phyloP scores from a whole-genome alignment of 2,329 filamentous ascomycete genomes.

The Curvularia sp. region DNA sequence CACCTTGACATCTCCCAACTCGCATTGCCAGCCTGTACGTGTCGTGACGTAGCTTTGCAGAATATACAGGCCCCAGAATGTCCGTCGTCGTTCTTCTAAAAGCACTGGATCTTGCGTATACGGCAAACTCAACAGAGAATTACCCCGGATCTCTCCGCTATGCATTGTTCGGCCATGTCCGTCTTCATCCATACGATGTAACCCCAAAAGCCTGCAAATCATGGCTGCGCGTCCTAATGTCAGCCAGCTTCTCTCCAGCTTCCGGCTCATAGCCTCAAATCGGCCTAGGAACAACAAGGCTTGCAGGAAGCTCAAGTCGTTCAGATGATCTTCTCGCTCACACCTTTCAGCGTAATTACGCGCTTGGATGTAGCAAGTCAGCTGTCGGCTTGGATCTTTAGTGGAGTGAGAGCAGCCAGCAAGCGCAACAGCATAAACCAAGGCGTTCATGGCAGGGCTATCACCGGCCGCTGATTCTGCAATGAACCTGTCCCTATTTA shows the following conservation, averaged over 20 bases:
- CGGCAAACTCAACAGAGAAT: not conserved
- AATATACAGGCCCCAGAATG: constrained; percentile 11
- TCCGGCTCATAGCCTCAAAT: constrained; percentile 3
- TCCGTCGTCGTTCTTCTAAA: constrained; percentile 8
- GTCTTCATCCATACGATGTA: constrained; percentile 1
- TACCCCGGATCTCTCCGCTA: not conserved
- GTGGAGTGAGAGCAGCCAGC: not conserved
- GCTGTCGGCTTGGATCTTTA: not conserved
- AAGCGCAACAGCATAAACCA: constrained; percentile 9
- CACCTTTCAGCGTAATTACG: not conserved
- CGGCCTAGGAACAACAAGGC: constrained; percentile 2
- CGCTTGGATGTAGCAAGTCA: not conserved
- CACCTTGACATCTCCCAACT: constrained; percentile 1
- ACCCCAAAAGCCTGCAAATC: constrained; percentile 5
- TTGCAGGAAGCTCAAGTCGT: not conserved
- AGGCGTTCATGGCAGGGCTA: not conserved
- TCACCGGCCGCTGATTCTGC: not conserved
- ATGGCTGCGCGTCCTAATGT: constrained; percentile 5
- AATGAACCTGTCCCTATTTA: constrained; percentile 5
- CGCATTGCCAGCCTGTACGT: constrained; percentile 1
- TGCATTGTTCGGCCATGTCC: not conserved
- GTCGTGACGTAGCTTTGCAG: constrained; percentile 9
- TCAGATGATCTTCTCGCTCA: constrained; percentile 3
- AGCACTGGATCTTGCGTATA: not conserved
- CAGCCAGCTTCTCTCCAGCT: constrained; percentile 8